Conservation (phyloP, 2,329 filamentous ascomycete species). For the Fusarium napiforme region DNA sequence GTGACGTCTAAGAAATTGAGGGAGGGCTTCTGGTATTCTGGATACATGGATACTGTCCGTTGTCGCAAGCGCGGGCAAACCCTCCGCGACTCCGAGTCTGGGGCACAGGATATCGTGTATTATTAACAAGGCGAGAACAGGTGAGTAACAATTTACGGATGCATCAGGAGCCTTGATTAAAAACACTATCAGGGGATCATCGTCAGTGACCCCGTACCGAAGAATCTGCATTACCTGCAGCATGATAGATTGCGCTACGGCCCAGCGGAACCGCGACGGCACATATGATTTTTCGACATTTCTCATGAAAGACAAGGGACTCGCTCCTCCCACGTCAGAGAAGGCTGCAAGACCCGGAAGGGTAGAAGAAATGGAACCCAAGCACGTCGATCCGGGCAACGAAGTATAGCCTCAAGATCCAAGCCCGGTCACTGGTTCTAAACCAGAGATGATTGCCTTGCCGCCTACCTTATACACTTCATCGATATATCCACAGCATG, state of each 20-base stretch:
- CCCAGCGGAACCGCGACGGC: constrained; percentile 41
- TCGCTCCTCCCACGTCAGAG: constrained; percentile 7
- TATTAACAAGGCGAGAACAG: constrained; percentile 15
- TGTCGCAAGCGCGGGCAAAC: constrained; percentile 14
- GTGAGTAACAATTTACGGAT: not conserved
- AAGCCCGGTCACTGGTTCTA: not conserved
- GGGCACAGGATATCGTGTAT: constrained; percentile 22
- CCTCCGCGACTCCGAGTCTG: constrained; percentile 34
- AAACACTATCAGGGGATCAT: constrained; percentile 1
- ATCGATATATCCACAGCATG: not conserved
- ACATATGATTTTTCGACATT: constrained; percentile 14
- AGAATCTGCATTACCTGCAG: not conserved
- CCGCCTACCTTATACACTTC: not conserved
- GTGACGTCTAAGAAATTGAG: constrained; percentile 20
- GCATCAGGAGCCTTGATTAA: not conserved
- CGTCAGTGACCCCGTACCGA: not conserved
- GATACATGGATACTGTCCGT: constrained; percentile 26
- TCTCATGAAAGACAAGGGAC: constrained; percentile 13
- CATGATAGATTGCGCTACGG: constrained; percentile 38
- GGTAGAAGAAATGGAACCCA: not conserved
- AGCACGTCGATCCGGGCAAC: constrained; percentile 20
- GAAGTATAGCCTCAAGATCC: not conserved
- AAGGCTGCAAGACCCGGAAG: constrained; percentile 24
- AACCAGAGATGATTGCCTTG: not conserved
- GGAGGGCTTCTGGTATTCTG: constrained; percentile 34